Percentiles rank a stretch among this genome's conserved stretches.
These are phyloP conservation scores for Botrytis galanthina DNA, from an alignment of 2,329 filamentous ascomycete genomes.

Conservation along the genomic window DNA sequence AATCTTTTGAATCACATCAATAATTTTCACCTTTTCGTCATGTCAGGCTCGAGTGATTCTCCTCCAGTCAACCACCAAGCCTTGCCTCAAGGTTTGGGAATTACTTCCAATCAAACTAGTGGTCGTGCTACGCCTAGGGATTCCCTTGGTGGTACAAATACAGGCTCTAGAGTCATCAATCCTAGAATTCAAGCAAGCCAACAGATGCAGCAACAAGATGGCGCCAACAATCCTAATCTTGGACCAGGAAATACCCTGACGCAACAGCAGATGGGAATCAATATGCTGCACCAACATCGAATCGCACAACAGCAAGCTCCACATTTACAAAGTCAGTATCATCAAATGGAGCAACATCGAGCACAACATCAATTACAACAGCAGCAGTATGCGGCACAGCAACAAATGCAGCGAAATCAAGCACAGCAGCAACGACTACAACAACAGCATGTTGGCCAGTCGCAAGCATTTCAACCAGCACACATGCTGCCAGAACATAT, in stretches of 20 bases:
- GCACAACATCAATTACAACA: background rate
- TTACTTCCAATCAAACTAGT: background rate
- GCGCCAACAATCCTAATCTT: background rate
- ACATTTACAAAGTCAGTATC: background rate
- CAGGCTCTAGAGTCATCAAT: background rate
- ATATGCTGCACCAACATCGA: background rate
- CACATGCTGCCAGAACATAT: background rate
- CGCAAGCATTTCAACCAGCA: background rate
- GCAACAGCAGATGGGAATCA: background rate
- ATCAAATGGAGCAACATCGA: background rate
- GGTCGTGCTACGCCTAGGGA: background rate
- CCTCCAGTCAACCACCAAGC: background rate
- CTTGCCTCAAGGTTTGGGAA: conserved; percentile 4
- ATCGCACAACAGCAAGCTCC: background rate
- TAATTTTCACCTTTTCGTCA: background rate
- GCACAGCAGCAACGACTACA: background rate
- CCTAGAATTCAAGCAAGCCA: background rate
- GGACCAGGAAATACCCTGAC: background rate
- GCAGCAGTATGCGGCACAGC: background rate
- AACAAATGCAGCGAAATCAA: background rate
- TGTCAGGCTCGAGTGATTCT: background rate
- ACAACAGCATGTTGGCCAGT: background rate
- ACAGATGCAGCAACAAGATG: background rate
- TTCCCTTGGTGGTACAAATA: background rate
- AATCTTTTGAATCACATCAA: background rate